Conservation (phyloP, 1,284 basidiomycete genomes). For the Marasmius oreades region DNA sequence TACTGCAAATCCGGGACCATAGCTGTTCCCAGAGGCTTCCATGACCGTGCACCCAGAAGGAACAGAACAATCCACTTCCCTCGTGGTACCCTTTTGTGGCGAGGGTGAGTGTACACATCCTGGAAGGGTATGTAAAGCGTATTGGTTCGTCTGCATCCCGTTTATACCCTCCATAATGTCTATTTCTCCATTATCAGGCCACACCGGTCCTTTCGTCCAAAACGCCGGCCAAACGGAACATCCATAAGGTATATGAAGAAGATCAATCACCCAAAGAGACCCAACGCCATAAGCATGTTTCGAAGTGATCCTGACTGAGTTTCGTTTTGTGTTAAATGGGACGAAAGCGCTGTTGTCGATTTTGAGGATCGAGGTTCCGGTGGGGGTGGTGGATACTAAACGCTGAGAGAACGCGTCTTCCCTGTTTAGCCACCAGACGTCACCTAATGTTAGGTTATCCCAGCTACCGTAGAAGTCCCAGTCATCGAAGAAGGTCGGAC, state of each 20-base stretch:
- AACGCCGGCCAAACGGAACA: conserved; percentile 56
- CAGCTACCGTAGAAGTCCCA: conserved; percentile 54
- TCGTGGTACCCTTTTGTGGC: conserved; percentile 35
- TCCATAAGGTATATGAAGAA: conserved; percentile 56
- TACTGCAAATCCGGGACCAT: conserved; percentile 47
- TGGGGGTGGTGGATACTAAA: conserved; percentile 53
- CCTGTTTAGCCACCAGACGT: conserved; percentile 45
- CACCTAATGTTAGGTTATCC: conserved; percentile 52
- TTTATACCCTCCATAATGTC: conserved; percentile 52
- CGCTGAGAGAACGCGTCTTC: conserved; percentile 41
- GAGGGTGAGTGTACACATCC: conserved; percentile 30
- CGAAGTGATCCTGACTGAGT: conserved; percentile 52
- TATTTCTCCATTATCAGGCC: conserved; percentile 57
- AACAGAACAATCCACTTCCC: conserved; percentile 37
- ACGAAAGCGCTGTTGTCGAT: conserved; percentile 57
- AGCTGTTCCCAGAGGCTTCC: conserved; percentile 50
- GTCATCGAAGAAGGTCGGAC: conserved; percentile 36
- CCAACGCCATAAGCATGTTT: conserved; percentile 47
- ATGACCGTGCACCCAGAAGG: conserved; percentile 51
- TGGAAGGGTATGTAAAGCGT: conserved; percentile 41
- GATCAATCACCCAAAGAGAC: conserved; percentile 58
- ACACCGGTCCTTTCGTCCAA: conserved; percentile 51
- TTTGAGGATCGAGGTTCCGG: conserved; percentile 53
- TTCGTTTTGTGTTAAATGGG: conserved; percentile 49
- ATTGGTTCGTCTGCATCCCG: conserved; percentile 39